Conservation (phyloP, 208 protist species). For the Histomonas meleagridis region DNA sequence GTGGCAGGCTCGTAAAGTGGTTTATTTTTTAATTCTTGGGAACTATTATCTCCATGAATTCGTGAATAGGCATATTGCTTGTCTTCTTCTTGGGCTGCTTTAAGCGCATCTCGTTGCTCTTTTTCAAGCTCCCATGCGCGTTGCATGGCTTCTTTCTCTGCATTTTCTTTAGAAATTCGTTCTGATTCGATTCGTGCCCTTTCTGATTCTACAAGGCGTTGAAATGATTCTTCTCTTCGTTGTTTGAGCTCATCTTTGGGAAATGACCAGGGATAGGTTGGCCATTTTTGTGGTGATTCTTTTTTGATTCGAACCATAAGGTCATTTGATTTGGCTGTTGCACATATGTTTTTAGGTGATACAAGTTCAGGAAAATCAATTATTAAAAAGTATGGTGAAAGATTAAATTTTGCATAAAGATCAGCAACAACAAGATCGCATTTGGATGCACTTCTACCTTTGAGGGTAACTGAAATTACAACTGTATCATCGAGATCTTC, state of each 20-base stretch:
- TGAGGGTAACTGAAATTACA: background rate
- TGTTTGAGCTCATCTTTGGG: constrained; percentile 18
- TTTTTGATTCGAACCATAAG: background rate
- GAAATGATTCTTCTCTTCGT: background rate
- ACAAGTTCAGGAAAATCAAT: constrained; percentile 8
- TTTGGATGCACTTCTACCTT: background rate
- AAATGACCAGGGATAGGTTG: background rate
- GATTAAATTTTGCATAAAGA: constrained; percentile 32
- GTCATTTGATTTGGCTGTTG: background rate
- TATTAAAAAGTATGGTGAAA: constrained; percentile 13
- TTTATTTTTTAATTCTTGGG: background rate
- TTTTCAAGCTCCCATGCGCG: constrained; percentile 22
- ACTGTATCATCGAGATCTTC: background rate
- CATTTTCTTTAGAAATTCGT: background rate
- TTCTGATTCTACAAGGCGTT: background rate
- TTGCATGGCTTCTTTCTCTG: background rate
- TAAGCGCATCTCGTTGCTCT: background rate
- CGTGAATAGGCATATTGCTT: background rate
- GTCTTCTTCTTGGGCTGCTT: background rate
- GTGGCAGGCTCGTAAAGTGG: background rate
- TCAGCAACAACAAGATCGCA: constrained; percentile 31
- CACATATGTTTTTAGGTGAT: background rate
- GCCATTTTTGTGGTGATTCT: background rate
- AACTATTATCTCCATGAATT: background rate
- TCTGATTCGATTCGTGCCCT: background rate